Evolutionary conservation across 352 stramenopile genomes (phyloP).

Genomic region (Halophytophthora polymorphica): DNA sequence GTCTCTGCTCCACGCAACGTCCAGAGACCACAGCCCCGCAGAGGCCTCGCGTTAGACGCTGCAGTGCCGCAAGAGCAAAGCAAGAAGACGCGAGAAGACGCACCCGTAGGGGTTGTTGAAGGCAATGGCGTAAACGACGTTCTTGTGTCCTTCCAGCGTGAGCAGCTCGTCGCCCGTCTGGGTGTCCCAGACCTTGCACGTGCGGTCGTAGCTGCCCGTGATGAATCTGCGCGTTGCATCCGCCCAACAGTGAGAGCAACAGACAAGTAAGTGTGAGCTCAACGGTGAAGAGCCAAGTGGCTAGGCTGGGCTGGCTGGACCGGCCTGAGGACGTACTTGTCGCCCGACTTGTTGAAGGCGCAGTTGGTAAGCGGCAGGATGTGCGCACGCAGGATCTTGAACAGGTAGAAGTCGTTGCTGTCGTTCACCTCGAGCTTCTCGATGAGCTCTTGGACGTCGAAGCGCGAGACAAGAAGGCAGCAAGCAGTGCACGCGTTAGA

Average conservation of each 20-base stretch:
- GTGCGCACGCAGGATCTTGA: constrained; percentile 94
- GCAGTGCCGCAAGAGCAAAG: not conserved
- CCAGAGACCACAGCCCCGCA: not conserved
- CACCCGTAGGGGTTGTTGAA: constrained; percentile 97
- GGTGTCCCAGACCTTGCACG: constrained; percentile 95
- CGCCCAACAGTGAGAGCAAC: not conserved
- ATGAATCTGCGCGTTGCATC: constrained; percentile 76
- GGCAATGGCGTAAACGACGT: constrained; percentile 95
- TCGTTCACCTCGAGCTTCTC: constrained; percentile 94
- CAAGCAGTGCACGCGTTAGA: not conserved
- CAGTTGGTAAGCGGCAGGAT: constrained; percentile 96
- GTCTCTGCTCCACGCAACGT: constrained; percentile 38
- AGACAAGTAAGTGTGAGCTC: not conserved
- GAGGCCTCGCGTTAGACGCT: no score
- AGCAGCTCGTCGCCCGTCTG: constrained; percentile 92
- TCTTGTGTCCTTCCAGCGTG: constrained; percentile 93
- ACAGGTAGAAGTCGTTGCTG: constrained; percentile 94
- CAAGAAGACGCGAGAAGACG: constrained; percentile 1
- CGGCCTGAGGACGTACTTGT: constrained; percentile 69
- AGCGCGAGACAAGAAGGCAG: not conserved
- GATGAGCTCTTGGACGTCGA: constrained; percentile 78
- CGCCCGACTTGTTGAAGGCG: constrained; percentile 95
- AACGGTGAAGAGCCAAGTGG: not conserved
- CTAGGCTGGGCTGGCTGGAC: not conserved
- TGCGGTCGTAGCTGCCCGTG: constrained; percentile 94